Evolutionary conservation across 2,329 filamentous ascomycete species (phyloP).

Genomic region (Lecanicillium sp.): DNA sequence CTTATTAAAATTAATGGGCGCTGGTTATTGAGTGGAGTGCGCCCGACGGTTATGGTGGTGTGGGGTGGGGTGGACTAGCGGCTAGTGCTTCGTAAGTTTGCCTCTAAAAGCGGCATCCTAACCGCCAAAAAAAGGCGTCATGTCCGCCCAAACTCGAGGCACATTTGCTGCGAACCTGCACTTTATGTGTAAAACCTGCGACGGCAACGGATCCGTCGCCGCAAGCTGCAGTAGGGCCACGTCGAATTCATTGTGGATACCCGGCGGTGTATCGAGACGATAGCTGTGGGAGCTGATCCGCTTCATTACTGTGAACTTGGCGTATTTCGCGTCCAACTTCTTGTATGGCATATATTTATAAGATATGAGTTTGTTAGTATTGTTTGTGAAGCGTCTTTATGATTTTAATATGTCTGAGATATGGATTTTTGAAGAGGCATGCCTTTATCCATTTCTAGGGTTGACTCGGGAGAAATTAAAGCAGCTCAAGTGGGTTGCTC

Average conservation of each 20-base stretch:
- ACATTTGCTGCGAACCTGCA: conserved; percentile 11
- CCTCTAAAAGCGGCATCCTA: conserved; percentile 12
- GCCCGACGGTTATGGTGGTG: neutral
- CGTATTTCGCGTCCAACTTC: too few species aligned
- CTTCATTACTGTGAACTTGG: too few species aligned
- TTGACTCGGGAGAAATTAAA: neutral
- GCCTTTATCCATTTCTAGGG: neutral
- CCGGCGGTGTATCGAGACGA: too few species aligned
- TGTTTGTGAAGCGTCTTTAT: neutral
- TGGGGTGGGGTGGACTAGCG: conserved; percentile 2
- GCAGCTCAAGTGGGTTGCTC: neutral
- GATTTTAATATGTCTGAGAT: neutral
- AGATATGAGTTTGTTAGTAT: neutral
- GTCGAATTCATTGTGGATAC: too few species aligned
- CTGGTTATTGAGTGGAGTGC: neutral
- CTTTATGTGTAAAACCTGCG: conserved; percentile 3
- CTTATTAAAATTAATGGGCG: conserved; percentile 8
- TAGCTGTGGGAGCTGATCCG: too few species aligned
- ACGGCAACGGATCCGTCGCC: too few species aligned
- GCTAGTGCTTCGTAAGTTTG: conserved; percentile 8
- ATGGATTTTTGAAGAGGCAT: neutral
- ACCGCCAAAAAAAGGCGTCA: conserved; percentile 8
- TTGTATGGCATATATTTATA: neutral
- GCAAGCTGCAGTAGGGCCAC: too few species aligned
- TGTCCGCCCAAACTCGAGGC: conserved; percentile 7